Percentiles rank a stretch among this genome's conserved stretches.
Conservation (phyloP, 129 eudicot genomes). For the Helianthus annuus region DNA sequence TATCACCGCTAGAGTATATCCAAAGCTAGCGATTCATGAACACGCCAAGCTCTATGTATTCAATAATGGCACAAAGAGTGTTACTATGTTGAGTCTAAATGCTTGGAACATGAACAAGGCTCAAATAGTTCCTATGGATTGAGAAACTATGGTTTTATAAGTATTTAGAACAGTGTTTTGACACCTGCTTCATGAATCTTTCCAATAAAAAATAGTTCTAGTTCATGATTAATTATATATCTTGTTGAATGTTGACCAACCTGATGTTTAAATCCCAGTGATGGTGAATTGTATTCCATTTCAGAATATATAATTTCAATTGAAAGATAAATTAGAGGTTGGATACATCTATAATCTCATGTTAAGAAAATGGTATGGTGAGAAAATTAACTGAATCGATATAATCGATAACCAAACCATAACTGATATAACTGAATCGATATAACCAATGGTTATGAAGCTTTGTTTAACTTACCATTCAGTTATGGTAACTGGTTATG, state of each 20-base stretch:
- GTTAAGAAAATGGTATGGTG: too few species aligned
- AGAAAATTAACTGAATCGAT: too few species aligned
- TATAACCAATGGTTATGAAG: too few species aligned
- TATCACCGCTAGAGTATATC: slow-evolving; percentile 61
- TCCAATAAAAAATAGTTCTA: not conserved
- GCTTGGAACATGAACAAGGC: slow-evolving; percentile 57
- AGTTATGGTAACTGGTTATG: too few species aligned
- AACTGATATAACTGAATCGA: too few species aligned
- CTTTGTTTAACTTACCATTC: too few species aligned
- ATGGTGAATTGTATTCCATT: not conserved
- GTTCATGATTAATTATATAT: slow-evolving; percentile 5
- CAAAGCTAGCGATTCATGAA: slow-evolving; percentile 38
- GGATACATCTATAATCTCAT: too few species aligned
- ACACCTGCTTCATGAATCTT: not conserved
- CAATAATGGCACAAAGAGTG: slow-evolving; percentile 35
- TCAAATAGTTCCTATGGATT: slow-evolving; percentile 21
- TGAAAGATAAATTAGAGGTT: not conserved
- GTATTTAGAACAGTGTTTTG: not conserved
- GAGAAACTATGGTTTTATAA: not conserved
- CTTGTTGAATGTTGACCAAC: not conserved
- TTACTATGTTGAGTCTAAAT: slow-evolving; percentile 31
- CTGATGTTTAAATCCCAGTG: not conserved
- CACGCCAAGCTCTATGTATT: slow-evolving; percentile 52
- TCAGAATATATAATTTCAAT: not conserved
- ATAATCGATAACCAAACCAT: too few species aligned